Percentiles rank a stretch among this genome's conserved stretches.
These are phyloP conservation scores for Entomortierella lignicola DNA, from an alignment of 192 early-diverging fungal species.

Conservation along the genomic window DNA sequence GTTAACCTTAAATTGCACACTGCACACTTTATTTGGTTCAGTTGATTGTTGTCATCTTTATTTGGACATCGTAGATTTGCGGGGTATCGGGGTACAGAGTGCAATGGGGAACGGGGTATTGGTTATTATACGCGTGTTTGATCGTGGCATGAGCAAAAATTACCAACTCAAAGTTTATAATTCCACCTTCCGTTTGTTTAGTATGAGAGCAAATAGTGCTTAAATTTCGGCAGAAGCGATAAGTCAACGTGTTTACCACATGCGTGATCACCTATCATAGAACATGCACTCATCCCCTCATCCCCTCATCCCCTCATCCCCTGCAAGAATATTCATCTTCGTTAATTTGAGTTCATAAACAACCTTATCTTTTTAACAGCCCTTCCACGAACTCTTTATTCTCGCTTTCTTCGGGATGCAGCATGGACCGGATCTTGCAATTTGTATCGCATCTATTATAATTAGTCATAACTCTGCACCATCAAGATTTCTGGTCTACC, in stretches of 20 bases:
- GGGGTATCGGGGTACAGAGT: background rate
- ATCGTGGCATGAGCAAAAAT: background rate
- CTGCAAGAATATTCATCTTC: too few relatives aligned
- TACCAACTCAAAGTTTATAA: background rate
- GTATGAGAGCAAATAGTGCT: background rate
- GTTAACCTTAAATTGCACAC: background rate
- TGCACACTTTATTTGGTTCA: too few relatives aligned
- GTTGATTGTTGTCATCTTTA: background rate
- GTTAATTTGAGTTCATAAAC: too few relatives aligned
- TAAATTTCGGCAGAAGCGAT: background rate
- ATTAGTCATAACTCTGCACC: too few relatives aligned
- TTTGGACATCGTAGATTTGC: constrained; percentile 5
- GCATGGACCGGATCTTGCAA: too few relatives aligned
- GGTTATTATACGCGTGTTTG: constrained; percentile 6
- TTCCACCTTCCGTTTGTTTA: background rate
- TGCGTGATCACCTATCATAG: background rate
- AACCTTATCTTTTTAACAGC: too few relatives aligned
- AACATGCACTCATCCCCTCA: too few relatives aligned
- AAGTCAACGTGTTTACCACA: constrained; percentile 31
- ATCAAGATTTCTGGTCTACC: too few relatives aligned
- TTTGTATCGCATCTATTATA: too few relatives aligned
- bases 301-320: too few relatives aligned
- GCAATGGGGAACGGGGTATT: background rate
- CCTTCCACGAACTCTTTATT: too few relatives aligned
- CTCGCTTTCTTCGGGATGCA: too few relatives aligned